phyloP scores from a whole-genome alignment of 148 eudicot species.

The Rhododendron henanense region DNA sequence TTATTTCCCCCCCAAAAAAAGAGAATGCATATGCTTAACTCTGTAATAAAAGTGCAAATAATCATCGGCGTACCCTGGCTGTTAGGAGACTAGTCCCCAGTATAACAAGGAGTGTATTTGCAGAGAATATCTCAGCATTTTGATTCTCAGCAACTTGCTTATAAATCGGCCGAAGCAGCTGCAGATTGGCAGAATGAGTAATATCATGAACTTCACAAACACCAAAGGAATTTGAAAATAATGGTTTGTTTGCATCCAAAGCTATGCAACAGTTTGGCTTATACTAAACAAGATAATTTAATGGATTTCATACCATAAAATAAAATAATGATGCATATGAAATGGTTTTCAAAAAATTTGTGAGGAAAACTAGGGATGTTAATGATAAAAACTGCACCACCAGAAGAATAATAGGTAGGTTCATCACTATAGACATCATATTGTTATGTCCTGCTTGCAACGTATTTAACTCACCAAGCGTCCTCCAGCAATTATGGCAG shows the following conservation, averaged over 20 bases:
- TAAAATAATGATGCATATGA: neutral
- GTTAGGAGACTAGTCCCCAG: slow-evolving; percentile 96
- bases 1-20: neutral
- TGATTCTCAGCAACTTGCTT: slow-evolving; percentile 95
- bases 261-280: neutral
- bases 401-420: slow-evolving; percentile 1
- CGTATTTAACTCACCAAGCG: slow-evolving; percentile 65
- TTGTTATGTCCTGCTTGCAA: neutral
- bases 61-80: slow-evolving; percentile 64
- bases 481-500: slow-evolving; percentile 97
- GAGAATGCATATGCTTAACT: neutral
- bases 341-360: neutral
- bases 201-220: slow-evolving; percentile 4
- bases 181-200: slow-evolving; percentile 28
- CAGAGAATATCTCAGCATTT: slow-evolving; percentile 97
- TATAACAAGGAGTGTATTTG: slow-evolving; percentile 92
- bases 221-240: neutral
- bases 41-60: neutral
- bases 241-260: neutral
- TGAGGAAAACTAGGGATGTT: neutral
- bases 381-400: neutral
- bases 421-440: neutral
- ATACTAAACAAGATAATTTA: neutral
- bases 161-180: slow-evolving; percentile 97
- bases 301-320: neutral